Evolutionary conservation across 2,329 filamentous ascomycete genomes (phyloP).

Genomic region (Sphaerostilbella broomeana): DNA sequence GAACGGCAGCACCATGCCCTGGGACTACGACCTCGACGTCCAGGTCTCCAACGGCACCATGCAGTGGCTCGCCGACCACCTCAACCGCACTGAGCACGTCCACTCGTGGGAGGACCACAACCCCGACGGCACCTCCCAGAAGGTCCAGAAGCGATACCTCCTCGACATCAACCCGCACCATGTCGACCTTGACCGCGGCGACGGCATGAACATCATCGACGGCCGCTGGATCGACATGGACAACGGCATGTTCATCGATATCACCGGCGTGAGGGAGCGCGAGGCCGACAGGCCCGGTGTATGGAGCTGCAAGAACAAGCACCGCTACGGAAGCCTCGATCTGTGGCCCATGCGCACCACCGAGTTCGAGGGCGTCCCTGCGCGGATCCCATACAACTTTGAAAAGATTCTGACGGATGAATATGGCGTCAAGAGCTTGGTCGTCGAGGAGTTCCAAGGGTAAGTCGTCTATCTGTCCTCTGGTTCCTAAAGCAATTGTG

Average conservation of each 20-base stretch:
- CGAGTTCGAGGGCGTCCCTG: constrained; percentile 66
- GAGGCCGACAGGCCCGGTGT: constrained; percentile 54
- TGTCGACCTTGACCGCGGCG: constrained; percentile 51
- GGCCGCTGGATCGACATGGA: constrained; percentile 72
- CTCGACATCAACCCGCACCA: constrained; percentile 72
- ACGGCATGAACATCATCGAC: constrained; percentile 75
- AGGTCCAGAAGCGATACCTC: constrained; percentile 50
- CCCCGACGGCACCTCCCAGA: constrained; percentile 27
- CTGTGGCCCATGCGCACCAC: constrained; percentile 70
- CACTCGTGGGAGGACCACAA: constrained; percentile 35
- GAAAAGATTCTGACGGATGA: constrained; percentile 60
- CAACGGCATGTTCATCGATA: constrained; percentile 77
- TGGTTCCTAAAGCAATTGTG: too few relatives aligned
- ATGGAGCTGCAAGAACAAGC: constrained; percentile 75
- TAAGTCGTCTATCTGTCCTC: too few relatives aligned
- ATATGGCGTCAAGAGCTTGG: constrained; percentile 56
- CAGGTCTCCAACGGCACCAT: constrained; percentile 67
- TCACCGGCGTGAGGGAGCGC: constrained; percentile 68
- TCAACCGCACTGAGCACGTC: constrained; percentile 62
- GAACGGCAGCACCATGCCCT: constrained; percentile 71
- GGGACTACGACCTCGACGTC: constrained; percentile 80
- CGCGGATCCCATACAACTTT: constrained; percentile 62
- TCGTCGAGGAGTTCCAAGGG: constrained; percentile 55
- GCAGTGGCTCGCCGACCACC: constrained; percentile 53
- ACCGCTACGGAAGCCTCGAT: constrained; percentile 63